phyloP scores from a whole-genome alignment of 371 early-diverging fungal genomes.

The Mucor lusitanicus region DNA sequence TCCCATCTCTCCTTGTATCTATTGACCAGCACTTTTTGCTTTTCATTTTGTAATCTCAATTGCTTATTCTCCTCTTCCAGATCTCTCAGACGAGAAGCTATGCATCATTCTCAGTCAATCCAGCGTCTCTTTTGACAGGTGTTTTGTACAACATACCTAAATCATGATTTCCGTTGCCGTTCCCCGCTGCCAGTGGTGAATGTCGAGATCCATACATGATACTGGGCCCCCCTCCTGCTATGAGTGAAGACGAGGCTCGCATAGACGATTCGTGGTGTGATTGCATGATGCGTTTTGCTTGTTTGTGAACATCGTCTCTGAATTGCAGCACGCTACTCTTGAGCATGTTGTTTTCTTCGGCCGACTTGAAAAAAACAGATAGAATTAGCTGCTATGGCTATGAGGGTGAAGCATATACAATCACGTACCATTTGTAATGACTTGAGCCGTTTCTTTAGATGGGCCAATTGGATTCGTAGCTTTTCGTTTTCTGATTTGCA shows the following conservation, averaged over 20 bases:
- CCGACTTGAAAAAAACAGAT: conserved; percentile 43
- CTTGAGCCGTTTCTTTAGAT: conserved; percentile 61
- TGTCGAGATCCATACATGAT: conserved; percentile 7
- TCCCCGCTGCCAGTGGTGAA: neutral
- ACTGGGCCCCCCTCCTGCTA: neutral
- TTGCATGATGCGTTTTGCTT: conserved; percentile 59
- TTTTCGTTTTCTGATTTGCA: conserved; percentile 68
- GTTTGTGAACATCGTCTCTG: conserved; percentile 76
- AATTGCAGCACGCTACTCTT: conserved; percentile 80
- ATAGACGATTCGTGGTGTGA: conserved; percentile 36
- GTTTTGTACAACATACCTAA: conserved; percentile 2
- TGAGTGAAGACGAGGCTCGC: conserved; percentile 15
- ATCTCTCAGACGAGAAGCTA: conserved; percentile 43
- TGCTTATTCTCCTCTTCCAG: conserved; percentile 65
- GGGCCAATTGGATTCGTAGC: conserved; percentile 63
- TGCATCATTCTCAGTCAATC: neutral
- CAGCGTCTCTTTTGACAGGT: neutral
- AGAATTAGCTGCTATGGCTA: neutral
- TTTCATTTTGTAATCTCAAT: conserved; percentile 52
- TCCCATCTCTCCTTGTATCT: conserved; percentile 91
- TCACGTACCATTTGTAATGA: conserved; percentile 64
- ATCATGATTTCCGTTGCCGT: conserved; percentile 9
- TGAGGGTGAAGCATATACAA: neutral
- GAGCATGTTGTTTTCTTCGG: conserved; percentile 76
- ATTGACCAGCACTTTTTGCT: conserved; percentile 56